Evolutionary conservation across 192 early-diverging fungal species (phyloP).

Genomic region (Coemansia reversa): DNA sequence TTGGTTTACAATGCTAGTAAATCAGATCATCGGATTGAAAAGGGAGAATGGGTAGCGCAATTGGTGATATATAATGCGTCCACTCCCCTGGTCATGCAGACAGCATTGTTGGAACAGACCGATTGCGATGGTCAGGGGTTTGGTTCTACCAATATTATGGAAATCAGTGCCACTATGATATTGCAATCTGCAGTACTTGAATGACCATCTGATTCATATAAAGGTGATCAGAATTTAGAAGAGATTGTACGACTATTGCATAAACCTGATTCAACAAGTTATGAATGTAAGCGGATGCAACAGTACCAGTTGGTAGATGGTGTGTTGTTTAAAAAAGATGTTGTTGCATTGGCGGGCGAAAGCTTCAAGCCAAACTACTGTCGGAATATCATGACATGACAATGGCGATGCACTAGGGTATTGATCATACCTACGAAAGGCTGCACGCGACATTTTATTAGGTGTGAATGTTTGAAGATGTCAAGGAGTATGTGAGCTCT

Average conservation of each 20-base stretch:
- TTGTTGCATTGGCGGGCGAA: neutral
- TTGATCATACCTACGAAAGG: conserved; percentile 9
- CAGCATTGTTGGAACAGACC: neutral
- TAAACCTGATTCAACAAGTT: neutral
- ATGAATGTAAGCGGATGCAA: neutral
- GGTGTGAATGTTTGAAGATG: conserved; percentile 8
- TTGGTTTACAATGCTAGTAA: conserved; percentile 2
- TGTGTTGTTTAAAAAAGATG: neutral
- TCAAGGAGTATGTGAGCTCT: conserved; percentile 1
- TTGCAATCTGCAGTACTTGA: neutral
- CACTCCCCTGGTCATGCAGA: neutral
- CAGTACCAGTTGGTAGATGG: neutral
- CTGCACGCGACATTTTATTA: conserved; percentile 9
- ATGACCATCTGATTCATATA: neutral
- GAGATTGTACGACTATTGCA: neutral
- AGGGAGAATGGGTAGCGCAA: neutral
- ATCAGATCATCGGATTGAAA: neutral
- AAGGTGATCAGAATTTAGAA: neutral
- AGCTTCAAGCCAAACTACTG: neutral
- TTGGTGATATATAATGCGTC: neutral
- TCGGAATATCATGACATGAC: conserved; percentile 13
- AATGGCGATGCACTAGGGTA: conserved; percentile 4
- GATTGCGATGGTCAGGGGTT: neutral
- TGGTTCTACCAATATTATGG: neutral
- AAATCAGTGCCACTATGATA: neutral